Evolutionary conservation across 1,284 basidiomycete genomes (phyloP).

Genomic region (Peniophora sp.): DNA sequence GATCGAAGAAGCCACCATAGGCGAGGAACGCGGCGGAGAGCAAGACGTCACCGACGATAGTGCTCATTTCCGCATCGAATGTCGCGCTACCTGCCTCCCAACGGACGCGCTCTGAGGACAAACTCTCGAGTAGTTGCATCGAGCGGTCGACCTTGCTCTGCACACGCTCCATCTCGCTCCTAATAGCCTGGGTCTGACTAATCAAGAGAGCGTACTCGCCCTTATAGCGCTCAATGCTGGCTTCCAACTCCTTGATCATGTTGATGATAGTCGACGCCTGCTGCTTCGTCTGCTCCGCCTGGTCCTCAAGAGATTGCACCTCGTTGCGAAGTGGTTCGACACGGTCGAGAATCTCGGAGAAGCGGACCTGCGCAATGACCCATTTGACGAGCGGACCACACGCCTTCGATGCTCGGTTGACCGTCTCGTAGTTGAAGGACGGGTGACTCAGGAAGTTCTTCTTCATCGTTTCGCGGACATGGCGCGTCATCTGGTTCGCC

Average conservation of each 20-base stretch:
- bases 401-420: slow-evolving; percentile 93
- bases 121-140: slow-evolving; percentile 89
- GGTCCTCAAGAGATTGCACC: slow-evolving; percentile 86
- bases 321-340: slow-evolving; percentile 96
- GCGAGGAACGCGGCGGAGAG: slow-evolving; percentile 96
- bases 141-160: slow-evolving; percentile 96
- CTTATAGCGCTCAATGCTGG: slow-evolving; percentile 92
- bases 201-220: slow-evolving; percentile 97
- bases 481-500: slow-evolving; percentile 81
- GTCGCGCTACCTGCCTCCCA: slow-evolving; percentile 96
- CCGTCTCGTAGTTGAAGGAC: slow-evolving; percentile 92
- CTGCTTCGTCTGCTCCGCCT: slow-evolving; percentile 89
- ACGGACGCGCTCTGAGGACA: slow-evolving; percentile 90
- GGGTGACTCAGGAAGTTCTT: slow-evolving; percentile 89
- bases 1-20: slow-evolving; percentile 98
- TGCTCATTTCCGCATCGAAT: slow-evolving; percentile 98
- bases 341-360: slow-evolving; percentile 96
- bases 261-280: slow-evolving; percentile 86
- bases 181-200: slow-evolving; percentile 96
- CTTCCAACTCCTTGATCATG: slow-evolving; percentile 90
- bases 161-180: slow-evolving; percentile 96
- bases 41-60: slow-evolving; percentile 95
- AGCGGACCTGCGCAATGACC: slow-evolving; percentile 95
- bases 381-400: slow-evolving; percentile 98
- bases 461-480: slow-evolving; percentile 88